Evolutionary conservation across 768 basidiomycete genomes (phyloP), one percentile per base, ranked within the genome.

Genomic region (Sutorius australiensis): DNA sequence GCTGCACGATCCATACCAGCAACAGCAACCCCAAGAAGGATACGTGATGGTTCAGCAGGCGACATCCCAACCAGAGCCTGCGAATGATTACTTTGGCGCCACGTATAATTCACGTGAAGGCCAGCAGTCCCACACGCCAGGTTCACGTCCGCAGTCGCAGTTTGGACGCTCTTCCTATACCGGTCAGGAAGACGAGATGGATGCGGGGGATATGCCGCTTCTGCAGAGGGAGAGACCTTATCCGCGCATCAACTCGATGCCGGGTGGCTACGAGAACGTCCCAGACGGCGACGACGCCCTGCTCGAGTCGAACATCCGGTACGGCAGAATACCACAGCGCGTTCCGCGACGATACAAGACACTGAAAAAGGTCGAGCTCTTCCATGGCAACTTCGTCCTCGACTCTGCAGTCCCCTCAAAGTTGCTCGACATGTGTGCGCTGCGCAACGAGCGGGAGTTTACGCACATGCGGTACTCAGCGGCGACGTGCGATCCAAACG

Each of bases 381-480:
- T 91, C 71, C 88, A 92, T 55, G 95, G 95, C 7, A 97, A 98
- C 70, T 86, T 97, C 44, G 91, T 98, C 11, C 75, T 95, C 33
- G 94, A 98, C 72, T 83, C 87, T 11, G 80, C 88, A 0, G 93
- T 98, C 0, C 95, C 95, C 0, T 79, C 87, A n/a, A 95, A 93
- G 61, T 76, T 98, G 38, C 79, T 98, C 27, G 84, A 91, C 54
- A 84, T 91, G 78, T 93, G 89, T 61, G 75, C 83, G 6, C 71
- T 80, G 56, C 80, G 83, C 48, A 86, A 81, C 43, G 92, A 92
- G 53, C 83, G 92, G 57, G 95, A 97, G 70, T 95, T 92, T 67
- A 92, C 91, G 0, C 87, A 92, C 71, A 95, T 98, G 93, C 84
- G 95, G 5, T 98, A 98, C 72, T 87, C 86, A 9, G 95, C 94